Base-by-base conservation (phyloP, 2,329 filamentous ascomycete genomes). In the Fusarium miscanthi region DNA sequence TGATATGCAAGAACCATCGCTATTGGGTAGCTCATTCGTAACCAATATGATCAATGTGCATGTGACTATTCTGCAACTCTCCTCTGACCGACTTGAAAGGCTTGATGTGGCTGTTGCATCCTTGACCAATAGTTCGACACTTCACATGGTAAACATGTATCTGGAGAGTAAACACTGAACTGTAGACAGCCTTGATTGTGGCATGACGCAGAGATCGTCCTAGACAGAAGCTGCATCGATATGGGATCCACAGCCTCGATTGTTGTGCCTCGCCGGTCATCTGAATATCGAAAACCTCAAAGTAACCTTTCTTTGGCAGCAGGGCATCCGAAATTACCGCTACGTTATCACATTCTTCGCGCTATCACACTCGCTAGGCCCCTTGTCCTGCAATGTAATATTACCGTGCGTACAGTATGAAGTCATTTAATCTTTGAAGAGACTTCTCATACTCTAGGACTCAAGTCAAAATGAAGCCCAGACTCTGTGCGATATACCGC, bases 351-450 rank as follows among this genome's bases (percentile, higher is more conserved):
- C 41, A 42, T 42, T 42, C 41, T 23, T 42, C n/a, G 40, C n/a
- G n/a, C 40, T 17, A 42, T 42, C 14, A 17, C 38, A 11, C 2
- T 16, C 14, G n/a, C 6, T n/a, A 25, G 11, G 13, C 3, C 12
- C 10, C 31, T 31, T 17, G n/a, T 6, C 41, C n/a, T 10, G n/a
- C 6, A 25, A 42, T 9, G 5, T 8, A 5, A 8, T 6, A 42
- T 4, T 2, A 12, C 16, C 14, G 6, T 17, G 6, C 14, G n/a
- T n/a, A n/a, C n/a, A n/a, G n/a, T 42, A 25, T 17, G 1, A 42
- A 42, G n/a, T 6, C 23, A 23, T 11, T 8, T 0, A 1, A 23
- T n/a, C n/a, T 14, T 2, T 5, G 27, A 30, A 7, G 17, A 23
- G 41, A 14, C 9, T 11, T 17, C 41, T 23, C 14, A 0, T 42